phyloP scores from a whole-genome alignment of 176 grass and related monocot species.

The Triticum turgidum region DNA sequence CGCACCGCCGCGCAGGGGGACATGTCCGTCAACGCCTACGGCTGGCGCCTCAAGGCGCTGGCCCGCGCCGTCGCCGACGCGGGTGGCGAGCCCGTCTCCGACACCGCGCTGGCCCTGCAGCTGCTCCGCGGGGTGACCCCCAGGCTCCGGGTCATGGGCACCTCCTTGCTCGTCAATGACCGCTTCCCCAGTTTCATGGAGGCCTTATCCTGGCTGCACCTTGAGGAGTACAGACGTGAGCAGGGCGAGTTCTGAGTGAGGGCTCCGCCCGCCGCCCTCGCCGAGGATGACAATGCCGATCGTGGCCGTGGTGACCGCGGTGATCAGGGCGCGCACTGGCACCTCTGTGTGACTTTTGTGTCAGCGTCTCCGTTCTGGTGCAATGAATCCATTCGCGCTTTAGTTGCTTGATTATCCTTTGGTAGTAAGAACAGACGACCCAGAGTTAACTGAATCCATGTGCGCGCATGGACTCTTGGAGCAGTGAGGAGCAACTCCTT shows the following conservation, averaged over 20 bases:
- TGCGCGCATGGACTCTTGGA: too few relatives aligned
- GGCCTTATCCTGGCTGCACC: neutral
- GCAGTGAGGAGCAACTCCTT: too few relatives aligned
- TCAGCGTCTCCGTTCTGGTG: neutral
- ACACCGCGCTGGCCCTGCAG: neutral
- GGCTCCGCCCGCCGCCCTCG: neutral
- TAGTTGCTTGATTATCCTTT: too few relatives aligned
- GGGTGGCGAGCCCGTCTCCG: neutral
- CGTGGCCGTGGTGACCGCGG: neutral
- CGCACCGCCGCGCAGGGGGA: neutral
- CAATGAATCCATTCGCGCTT: neutral
- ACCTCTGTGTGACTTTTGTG: too few relatives aligned
- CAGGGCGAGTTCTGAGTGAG: neutral
- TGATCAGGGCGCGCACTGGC: neutral
- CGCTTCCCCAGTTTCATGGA: neutral
- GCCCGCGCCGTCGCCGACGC: neutral
- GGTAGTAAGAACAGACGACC: too few relatives aligned
- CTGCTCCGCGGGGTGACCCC: neutral
- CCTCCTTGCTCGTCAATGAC: neutral
- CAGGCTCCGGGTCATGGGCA: neutral
- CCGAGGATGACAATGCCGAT: neutral
- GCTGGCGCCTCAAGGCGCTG: neutral
- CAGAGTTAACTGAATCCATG: too few relatives aligned
- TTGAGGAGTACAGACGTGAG: neutral
- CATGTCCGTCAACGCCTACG: neutral